Base-by-base conservation (phyloP, 2,329 filamentous ascomycete species). In the Sporothrix dimorphospora region DNA sequence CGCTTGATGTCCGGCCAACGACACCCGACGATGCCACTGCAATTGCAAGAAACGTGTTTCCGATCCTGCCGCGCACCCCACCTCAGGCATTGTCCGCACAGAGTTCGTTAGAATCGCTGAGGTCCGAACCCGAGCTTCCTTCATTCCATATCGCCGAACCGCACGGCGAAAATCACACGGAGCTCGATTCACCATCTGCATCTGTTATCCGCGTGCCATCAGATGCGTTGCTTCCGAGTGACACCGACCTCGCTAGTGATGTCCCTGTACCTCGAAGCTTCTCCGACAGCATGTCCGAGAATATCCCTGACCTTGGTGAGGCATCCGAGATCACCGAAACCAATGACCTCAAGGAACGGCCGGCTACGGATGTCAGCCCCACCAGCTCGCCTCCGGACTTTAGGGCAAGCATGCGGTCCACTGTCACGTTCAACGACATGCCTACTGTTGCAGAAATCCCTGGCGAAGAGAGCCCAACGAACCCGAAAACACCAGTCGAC, bases 361-460 rank as follows among this genome's bases (percentile, higher is more conserved):
- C 8, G 8, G 30, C 8, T 2, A 4, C 27, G 19, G 34, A 47
- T 27, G 30, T 30, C 4, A 86, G 84, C 73, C 83, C 84, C 4
- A 83, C 85, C 2, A 86, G 84, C 77, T 87, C 86, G 5, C 86
- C 85, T 4, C 84, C 84, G 1, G 74, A 76, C 5, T 78, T 83
- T 69, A 78, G 79, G 14, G 79, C 80, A 40, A 81, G 80, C 72
- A 75, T 75, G 5, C 79, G 82, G 71, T 81, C 82, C 21, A 77
- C 83, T 2, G 78, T 83, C 34, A 81, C 81, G 6, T 84, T 85
- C 57, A 82, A 82, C 65, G 84, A 84, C 51, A 82, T 82, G 74
- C 85, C 85, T n/a, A 80, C 84, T 14, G 79, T 85, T 51, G 76
- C 79, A 2, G 80, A 85, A 51, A 76, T 82, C 8, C 80, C 82